Conservation (phyloP, 805 yeast genomes). For the Wickerhamomyces chambardii region DNA sequence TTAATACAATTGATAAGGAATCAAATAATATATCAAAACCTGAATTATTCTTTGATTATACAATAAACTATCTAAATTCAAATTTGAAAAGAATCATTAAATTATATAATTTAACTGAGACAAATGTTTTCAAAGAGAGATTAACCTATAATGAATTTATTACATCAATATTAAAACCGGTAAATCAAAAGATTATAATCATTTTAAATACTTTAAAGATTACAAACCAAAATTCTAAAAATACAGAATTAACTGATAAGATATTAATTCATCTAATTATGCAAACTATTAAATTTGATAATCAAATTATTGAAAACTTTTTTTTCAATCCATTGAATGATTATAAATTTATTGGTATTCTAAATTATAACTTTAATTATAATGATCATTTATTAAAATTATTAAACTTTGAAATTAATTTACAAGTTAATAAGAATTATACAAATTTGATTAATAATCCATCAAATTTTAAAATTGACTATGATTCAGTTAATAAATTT, state of each 20-base stretch:
- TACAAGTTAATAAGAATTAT: constrained; percentile 34
- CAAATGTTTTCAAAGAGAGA: constrained; percentile 13
- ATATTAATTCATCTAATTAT: constrained; percentile 23
- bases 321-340: constrained; percentile 27
- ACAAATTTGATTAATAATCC: constrained; percentile 29
- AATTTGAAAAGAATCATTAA: constrained; percentile 31
- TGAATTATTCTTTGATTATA: constrained; percentile 42
- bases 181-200: constrained; percentile 30
- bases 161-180: constrained; percentile 28
- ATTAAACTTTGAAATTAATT: constrained; percentile 37
- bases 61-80: constrained; percentile 33
- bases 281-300: constrained; percentile 31
- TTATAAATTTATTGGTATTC: constrained; percentile 22
- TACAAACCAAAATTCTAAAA: constrained; percentile 6
- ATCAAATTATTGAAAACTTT: constrained; percentile 25
- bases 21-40: constrained; percentile 39
- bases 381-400: constrained; percentile 29
- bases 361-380: constrained; percentile 14
- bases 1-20: constrained; percentile 31
- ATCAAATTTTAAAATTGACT: constrained; percentile 37
- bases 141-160: constrained; percentile 30
- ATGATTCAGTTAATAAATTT: constrained; percentile 23
- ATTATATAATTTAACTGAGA: constrained; percentile 26
- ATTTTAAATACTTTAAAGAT: constrained; percentile 15
- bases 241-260: neutral